Evolutionary conservation across 371 early-diverging fungal species (phyloP), one percentile per base, ranked within the genome.

Genomic region (Lichtheimia corymbifera): DNA sequence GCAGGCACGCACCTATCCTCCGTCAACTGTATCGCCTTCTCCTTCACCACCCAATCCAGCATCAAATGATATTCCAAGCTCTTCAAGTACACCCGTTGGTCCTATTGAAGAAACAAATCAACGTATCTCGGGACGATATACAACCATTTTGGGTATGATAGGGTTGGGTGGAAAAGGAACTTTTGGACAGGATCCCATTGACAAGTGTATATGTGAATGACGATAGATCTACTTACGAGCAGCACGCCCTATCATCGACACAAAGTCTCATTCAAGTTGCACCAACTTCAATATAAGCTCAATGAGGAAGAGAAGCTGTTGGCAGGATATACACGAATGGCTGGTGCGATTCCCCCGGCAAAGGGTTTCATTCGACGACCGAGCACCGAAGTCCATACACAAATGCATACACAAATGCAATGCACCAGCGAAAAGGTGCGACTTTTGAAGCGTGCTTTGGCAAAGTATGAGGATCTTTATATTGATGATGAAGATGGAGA

Each of bases 221-320:
- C 4, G 5, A 35, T 70, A 79, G 92, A 91, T 67, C 75, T 91
- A 61, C 75, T 90, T 41, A 91, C 88, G 66, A 84, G 88, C 14
- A 88, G 88, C 47, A 90, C 91, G 25, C 83, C 89, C 11, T 84
- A 93, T 58, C 92, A 94, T 7, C 82, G 83, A 11, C 88, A 92
- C 50, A 94, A 95, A 70, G 89, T 97, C 14, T 89, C 93, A 44
- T 83, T 90, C 65, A 93, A 93, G 72, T 72, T 96, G 50, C 87
- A 88, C 40, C 93, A 94, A 69, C 76, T 96, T 40, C 86, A 89
- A 47, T 88, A 86, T 68, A 95, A 95, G 70, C 83, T 95, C 11
- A 91, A 94, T 62, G 88, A 96, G 11, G 98, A 97, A 82, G 88
- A 84, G 64, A 92, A 93, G 66, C 84, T 96, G 12, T 79, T 88